Evolutionary conservation across 345 rosid genomes (phyloP).

Genomic region (Ceriops decandra): DNA sequence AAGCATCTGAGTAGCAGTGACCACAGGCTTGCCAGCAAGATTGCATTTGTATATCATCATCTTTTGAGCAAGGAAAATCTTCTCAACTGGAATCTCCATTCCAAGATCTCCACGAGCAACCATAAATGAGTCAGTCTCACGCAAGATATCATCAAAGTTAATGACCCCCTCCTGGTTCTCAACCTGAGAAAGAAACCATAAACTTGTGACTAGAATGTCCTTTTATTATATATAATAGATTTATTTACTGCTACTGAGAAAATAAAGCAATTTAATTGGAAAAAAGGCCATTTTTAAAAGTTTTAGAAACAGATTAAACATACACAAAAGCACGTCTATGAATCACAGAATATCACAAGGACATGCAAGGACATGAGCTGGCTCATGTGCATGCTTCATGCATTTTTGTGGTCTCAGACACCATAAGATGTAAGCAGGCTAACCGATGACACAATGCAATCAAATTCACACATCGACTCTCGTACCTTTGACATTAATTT

Average conservation of each 20-base stretch:
- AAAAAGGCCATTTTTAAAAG: neutral
- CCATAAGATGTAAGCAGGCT: neutral
- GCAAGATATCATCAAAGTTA: slow-evolving; percentile 86
- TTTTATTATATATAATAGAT: no score
- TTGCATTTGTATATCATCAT: slow-evolving; percentile 97
- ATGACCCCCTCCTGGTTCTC: slow-evolving; percentile 95
- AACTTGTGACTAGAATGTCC: no score
- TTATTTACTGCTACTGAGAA: no score
- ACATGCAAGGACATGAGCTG: neutral
- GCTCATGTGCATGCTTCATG: neutral
- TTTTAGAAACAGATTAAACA: neutral
- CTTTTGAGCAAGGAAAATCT: slow-evolving; percentile 88
- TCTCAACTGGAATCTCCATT: slow-evolving; percentile 93
- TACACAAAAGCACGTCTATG: neutral
- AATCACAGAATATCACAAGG: neutral
- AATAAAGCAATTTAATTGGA: no score
- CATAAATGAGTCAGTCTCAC: slow-evolving; percentile 91
- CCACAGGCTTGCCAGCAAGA: slow-evolving; percentile 86
- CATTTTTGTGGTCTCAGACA: neutral
- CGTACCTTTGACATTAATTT: slow-evolving; percentile 85
- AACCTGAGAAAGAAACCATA: slow-evolving; percentile 39
- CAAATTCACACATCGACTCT: slow-evolving; percentile 1
- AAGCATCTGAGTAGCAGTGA: slow-evolving; percentile 90
- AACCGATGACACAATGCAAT: neutral
- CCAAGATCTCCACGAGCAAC: slow-evolving; percentile 97